Evolutionary conservation across 441 rosid genomes (phyloP).

Genomic region (Gossypium trilobum): DNA sequence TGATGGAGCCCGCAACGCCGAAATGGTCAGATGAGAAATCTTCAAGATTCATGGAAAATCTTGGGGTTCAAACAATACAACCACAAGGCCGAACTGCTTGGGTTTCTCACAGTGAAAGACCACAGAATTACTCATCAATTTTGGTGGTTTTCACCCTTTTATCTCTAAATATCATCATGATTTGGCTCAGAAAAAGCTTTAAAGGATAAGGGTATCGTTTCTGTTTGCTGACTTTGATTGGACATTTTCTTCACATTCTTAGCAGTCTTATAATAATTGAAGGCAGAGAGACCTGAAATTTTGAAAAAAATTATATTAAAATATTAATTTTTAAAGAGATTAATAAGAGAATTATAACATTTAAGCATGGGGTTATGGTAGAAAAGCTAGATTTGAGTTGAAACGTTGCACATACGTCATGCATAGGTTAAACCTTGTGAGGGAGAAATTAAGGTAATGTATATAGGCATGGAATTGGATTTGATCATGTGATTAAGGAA

Average conservation of each 20-base stretch:
- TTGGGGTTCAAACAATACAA: neutral
- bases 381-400: neutral
- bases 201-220: conserved; percentile 5
- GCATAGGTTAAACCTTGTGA: neutral
- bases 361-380: too few species aligned
- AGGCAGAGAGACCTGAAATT: neutral
- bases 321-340: too few species aligned
- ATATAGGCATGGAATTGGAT: neutral
- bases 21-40: conserved; percentile 9
- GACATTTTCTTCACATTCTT: neutral
- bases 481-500: neutral
- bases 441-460: too few species aligned
- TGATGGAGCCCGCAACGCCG: conserved; percentile 22
- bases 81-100: too few species aligned
- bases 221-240: conserved; percentile 6
- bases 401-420: neutral
- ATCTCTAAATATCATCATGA: too few species aligned
- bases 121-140: neutral
- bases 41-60: neutral
- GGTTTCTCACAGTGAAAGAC: conserved; percentile 14
- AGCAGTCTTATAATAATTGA: conserved; percentile 14
- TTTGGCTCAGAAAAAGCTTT: too few species aligned
- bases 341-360: too few species aligned
- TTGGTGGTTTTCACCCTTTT: too few species aligned
- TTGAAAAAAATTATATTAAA: too few species aligned